Percentiles rank a stretch among this genome's conserved stretches.
phyloP scores from a whole-genome alignment of 1,284 basidiomycete species.

The Lentinus polychrous region DNA sequence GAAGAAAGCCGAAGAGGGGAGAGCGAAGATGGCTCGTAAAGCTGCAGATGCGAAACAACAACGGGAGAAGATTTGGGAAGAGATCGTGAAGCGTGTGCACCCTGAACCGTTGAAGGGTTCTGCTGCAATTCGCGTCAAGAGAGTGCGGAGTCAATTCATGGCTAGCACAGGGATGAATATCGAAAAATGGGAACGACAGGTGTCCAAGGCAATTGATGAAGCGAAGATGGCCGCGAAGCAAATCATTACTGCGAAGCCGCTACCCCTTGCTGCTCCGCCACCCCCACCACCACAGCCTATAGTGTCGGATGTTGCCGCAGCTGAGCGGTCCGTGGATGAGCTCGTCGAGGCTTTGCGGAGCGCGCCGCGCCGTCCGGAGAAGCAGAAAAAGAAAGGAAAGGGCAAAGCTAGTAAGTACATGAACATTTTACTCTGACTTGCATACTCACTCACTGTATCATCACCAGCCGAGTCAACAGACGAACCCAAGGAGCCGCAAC shows the following conservation, averaged over 20 bases:
- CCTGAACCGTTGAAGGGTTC: constrained; percentile 42
- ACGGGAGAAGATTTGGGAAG: constrained; percentile 59
- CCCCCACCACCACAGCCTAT: constrained; percentile 25
- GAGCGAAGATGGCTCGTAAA: constrained; percentile 48
- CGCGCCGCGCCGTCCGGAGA: constrained; percentile 24
- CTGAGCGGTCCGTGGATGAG: constrained; percentile 42
- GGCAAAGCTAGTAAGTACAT: constrained; percentile 7
- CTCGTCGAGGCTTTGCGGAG: constrained; percentile 55
- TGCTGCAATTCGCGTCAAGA: constrained; percentile 42
- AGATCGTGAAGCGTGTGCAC: constrained; percentile 46
- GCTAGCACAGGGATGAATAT: constrained; percentile 43
- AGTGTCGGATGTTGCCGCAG: constrained; percentile 35
- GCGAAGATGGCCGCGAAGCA: constrained; percentile 41
- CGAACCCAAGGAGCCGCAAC: constrained; percentile 18
- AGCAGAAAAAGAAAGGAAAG: constrained; percentile 31
- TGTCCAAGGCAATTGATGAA: constrained; percentile 48
- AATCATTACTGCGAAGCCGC: constrained; percentile 25
- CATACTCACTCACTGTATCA: constrained; percentile 2
- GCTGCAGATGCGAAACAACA: constrained; percentile 47
- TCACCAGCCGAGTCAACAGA: constrained; percentile 11
- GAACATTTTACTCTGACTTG: neutral
- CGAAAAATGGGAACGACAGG: constrained; percentile 56
- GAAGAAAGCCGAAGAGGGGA: constrained; percentile 36
- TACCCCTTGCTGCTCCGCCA: constrained; percentile 17
- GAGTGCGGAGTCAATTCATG: constrained; percentile 48